Evolutionary conservation across 163 green algal species (phyloP).

Genomic region (Smithsoniella earleae): DNA sequence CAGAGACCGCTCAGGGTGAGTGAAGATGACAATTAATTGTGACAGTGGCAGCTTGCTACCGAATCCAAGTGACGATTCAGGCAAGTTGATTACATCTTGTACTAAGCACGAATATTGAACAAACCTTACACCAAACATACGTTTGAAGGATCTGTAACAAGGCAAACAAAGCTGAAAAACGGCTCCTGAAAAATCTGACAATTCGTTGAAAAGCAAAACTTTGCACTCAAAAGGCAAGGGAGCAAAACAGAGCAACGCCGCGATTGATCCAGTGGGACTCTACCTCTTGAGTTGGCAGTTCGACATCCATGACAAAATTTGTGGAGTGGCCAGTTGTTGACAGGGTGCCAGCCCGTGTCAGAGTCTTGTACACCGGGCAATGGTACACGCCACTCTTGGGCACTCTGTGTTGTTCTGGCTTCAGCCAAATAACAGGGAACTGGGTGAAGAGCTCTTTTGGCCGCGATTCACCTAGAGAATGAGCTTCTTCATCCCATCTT

Average conservation of each 20-base stretch:
- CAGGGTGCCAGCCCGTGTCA: slow-evolving; percentile 62
- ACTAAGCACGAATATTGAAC: too few relatives aligned
- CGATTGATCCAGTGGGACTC: slow-evolving; percentile 66
- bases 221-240: slow-evolving; percentile 57
- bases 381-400: slow-evolving; percentile 45
- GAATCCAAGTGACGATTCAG: too few relatives aligned
- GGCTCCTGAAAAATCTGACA: too few relatives aligned
- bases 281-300: slow-evolving; percentile 49
- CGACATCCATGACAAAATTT: slow-evolving; percentile 73
- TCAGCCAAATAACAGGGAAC: slow-evolving; percentile 66
- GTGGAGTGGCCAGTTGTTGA: slow-evolving; percentile 70
- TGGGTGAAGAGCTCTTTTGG: slow-evolving; percentile 78
- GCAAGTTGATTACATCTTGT: too few relatives aligned
- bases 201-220: too few relatives aligned
- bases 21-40: too few relatives aligned
- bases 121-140: too few relatives aligned
- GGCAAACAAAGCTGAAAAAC: too few relatives aligned
- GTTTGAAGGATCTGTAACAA: too few relatives aligned
- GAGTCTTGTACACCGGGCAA: slow-evolving; percentile 75
- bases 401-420: slow-evolving; percentile 43
- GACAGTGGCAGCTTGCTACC: too few relatives aligned
- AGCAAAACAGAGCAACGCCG: slow-evolving; percentile 62
- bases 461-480: slow-evolving; percentile 56
- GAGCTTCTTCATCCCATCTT: slow-evolving; percentile 47
- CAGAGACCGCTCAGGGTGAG: too few relatives aligned